Base-by-base conservation (phyloP, 305 asterid genomes). In the Solanum hybrid region DNA sequence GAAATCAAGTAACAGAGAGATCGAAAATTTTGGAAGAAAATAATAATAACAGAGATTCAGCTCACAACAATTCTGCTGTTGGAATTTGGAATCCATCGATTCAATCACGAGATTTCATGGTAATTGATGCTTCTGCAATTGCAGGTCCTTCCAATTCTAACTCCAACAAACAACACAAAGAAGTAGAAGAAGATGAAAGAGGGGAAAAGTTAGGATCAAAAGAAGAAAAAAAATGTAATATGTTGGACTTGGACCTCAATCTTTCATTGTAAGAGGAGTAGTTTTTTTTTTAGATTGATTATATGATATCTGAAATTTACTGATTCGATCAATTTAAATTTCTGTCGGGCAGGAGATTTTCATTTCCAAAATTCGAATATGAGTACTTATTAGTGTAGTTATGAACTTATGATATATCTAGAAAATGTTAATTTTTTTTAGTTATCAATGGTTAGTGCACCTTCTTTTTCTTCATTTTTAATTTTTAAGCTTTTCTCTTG, bases 161-260 rank as follows among this genome's bases (percentile, higher is more conserved):
- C 46, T 51, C 75, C 56, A 86, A 51, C 81, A 89, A 72, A 42
- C 84, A 78, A 71, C 56, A 35, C 29, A 36, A 79, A 7, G 9
- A 36, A 9, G 38, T 34, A 34, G 36, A 34, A 29, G 29, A 29
- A 29, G 31, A 14, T 4, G 89, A 2, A 24, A 37, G 14, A 11
- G 10, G 32, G 2, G 9, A 38, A 26, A 46, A 8, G 8, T n/a
- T 6, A 56, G 82, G 13, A 85, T 31, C n/a, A 79, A 38, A 38
- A 37, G 17, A 84, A 42, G 66, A 73, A 14, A 88, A 14, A 72
- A 90, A 79, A 13, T 75, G 64, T 20, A 46, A 35, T 34, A 71
- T 20, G 76, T 85, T 66, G 51, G 93, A 81, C 34, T 90, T 92
- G 91, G 92, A 92, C 90, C 94, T 92, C 51, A 92, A 89, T 37